Evolutionary conservation across 345 rosid genomes (phyloP), one percentile per base, ranked within the genome.

Genomic region (Angophora floribunda): DNA sequence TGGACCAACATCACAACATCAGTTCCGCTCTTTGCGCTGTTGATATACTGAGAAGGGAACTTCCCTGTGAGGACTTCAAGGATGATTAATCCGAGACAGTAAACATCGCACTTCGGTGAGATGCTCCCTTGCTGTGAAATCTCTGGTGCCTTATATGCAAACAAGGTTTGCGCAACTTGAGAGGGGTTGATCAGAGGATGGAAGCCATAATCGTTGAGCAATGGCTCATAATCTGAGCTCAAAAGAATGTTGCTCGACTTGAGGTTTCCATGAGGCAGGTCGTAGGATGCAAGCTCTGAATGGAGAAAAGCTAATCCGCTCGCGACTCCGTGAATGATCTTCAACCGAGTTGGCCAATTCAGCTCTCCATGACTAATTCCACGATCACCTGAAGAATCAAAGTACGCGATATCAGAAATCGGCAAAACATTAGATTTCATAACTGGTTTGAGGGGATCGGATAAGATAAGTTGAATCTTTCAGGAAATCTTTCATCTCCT

Each of bases 191-290:
- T 88, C 63, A 97, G 59, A 44, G 94, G 89, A 51, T 89, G 53
- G 30, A 93, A 92, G 5, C 96, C 99, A 32, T 92, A 95, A 59
- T 96, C 99, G 19, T 94, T 90, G 51, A 96, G 88, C 50, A 95
- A 59, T 4, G 99, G 96, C 86, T 96, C 96, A n/a, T 94, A 95
- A 87, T 93, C 91, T 5, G 92, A 87, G 17, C 86, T 86, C 9
- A 97, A 89, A 22, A 97, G 93, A 36, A 97, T 88, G 86, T 96
- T 96, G 91, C 97, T 94, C 49, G 99, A 95, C 91, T 96, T 97
- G 51, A 97, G 94, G 89, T 97, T 95, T 4, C 99, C 98, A 59
- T 97, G 99, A 32, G 98, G 97, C 61, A 96, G 89, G 13, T 88
- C 91, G n/a, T 88, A 87, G 63, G 92, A 88, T 30, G 88, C 85